Conservation (phyloP, 2,329 filamentous ascomycete genomes). For the Fusarium heterosporum region DNA sequence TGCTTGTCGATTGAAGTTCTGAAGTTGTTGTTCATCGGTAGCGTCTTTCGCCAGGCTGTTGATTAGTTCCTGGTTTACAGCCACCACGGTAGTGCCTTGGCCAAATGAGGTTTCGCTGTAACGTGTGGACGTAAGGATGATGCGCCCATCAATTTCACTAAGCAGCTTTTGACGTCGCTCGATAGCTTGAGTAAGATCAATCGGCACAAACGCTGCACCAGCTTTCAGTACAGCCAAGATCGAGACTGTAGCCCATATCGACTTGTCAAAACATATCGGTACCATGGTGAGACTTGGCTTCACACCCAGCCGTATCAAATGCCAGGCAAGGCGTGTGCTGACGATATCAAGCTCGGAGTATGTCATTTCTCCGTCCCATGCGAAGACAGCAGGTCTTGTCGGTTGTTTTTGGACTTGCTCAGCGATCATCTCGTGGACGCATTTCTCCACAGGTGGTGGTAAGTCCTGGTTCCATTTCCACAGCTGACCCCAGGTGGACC, state of each 20-base stretch:
- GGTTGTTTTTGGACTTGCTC: slow-evolving; percentile 10
- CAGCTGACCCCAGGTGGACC: slow-evolving; percentile 3
- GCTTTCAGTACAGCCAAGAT: slow-evolving; percentile 10
- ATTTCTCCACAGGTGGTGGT: slow-evolving; percentile 7
- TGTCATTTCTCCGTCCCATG: slow-evolving; percentile 14
- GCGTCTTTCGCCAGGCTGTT: not conserved
- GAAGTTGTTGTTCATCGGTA: not conserved
- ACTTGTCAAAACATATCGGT: slow-evolving; percentile 15
- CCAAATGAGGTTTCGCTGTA: not conserved
- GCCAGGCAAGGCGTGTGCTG: slow-evolving; percentile 3
- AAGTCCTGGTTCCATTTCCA: slow-evolving; percentile 13
- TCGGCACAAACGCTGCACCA: slow-evolving; percentile 1
- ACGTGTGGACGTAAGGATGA: not conserved
- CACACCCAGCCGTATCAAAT: not conserved
- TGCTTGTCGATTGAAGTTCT: slow-evolving; percentile 1
- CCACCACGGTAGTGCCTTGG: not conserved
- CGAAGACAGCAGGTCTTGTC: slow-evolving; percentile 8
- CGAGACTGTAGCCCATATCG: not conserved
- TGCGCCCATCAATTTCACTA: not conserved
- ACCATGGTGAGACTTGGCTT: not conserved
- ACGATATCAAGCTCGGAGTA: slow-evolving; percentile 10
- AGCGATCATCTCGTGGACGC: slow-evolving; percentile 18
- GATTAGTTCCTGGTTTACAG: not conserved
- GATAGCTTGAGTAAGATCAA: not conserved
- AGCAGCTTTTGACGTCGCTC: not conserved